These are phyloP conservation scores for Limtongia smithiae DNA, from an alignment of 805 yeast genomes.

Conservation along the genomic window DNA sequence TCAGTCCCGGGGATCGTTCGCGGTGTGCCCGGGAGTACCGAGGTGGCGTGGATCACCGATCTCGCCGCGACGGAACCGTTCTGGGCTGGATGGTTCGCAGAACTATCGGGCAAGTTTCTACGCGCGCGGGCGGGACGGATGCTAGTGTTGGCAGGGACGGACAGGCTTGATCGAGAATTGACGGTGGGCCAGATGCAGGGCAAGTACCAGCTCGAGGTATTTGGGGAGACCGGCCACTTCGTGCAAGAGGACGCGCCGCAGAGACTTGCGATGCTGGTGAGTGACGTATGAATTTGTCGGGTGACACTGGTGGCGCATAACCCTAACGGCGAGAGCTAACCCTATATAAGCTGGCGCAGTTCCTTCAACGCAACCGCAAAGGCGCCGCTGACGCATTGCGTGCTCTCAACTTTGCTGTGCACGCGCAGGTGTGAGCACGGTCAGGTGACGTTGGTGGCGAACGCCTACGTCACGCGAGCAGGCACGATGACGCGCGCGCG, in stretches of 20 bases:
- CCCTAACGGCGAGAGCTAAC: too few species aligned
- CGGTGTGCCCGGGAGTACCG: conserved; percentile 31
- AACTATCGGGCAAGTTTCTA: conserved; percentile 56
- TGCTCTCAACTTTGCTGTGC: not conserved
- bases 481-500: too few species aligned
- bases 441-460: not conserved
- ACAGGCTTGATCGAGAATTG: conserved; percentile 75
- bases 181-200: conserved; percentile 99
- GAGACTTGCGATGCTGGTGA: conserved; percentile 48
- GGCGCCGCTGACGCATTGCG: conserved; percentile 17
- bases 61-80: conserved; percentile 55
- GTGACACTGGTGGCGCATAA: too few species aligned
- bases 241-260: conserved; percentile 87
- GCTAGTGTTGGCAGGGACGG: conserved; percentile 82
- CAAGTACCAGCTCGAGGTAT: conserved; percentile 77
- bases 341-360: conserved; percentile 1
- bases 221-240: conserved; percentile 83
- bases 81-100: conserved; percentile 81
- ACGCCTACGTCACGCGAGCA: too few species aligned
- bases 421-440: not conserved
- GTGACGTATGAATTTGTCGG: too few species aligned
- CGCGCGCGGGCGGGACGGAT: conserved; percentile 57
- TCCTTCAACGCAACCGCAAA: conserved; percentile 20
- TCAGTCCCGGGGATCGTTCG: conserved; percentile 72
- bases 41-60: conserved; percentile 60